A percentile compares a stretch with the other conserved stretches of the same genome.
phyloP scores from a whole-genome alignment of 176 grass and related monocot species.

The sorghum (Sorghum bicolor) region DNA sequence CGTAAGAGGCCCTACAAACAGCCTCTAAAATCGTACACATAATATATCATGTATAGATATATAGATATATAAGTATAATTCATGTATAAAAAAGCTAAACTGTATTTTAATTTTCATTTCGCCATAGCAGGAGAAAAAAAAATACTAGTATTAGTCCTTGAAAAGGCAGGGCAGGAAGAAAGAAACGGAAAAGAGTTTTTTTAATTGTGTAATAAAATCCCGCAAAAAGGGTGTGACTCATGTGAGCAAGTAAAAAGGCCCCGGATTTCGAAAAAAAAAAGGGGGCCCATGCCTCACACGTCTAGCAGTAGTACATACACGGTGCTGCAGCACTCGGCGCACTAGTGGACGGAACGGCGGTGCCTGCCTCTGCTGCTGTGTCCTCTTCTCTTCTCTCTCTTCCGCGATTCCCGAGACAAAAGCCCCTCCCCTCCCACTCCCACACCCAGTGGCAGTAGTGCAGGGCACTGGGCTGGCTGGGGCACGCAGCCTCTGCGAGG shows the following conservation, averaged over 20 bases:
- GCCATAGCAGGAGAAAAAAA: neutral
- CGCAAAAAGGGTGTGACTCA: neutral
- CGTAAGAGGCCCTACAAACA: too few species aligned
- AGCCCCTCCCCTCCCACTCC: too few species aligned
- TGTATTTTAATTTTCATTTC: too few species aligned
- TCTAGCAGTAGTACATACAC: too few species aligned
- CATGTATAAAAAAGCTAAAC: too few species aligned
- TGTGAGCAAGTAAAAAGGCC: neutral
- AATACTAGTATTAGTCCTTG: neutral
- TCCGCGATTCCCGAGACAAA: slow-evolving; percentile 7
- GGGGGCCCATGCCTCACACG: neutral
- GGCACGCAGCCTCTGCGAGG: too few species aligned
- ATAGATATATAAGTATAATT: too few species aligned
- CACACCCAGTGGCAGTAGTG: too few species aligned
- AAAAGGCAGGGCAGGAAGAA: neutral
- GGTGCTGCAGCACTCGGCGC: too few species aligned
- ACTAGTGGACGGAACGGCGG: neutral
- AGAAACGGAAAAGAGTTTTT: neutral
- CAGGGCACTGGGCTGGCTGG: too few species aligned
- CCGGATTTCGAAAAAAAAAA: slow-evolving; percentile 6
- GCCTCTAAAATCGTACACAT: too few species aligned
- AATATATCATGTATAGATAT: too few species aligned
- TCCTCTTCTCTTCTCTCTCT: neutral
- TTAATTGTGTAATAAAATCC: neutral
- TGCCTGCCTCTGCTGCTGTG: neutral